Percentiles rank a stretch among this genome's conserved stretches.
These are phyloP conservation scores for Cronartium quercuum DNA, from an alignment of 1,284 basidiomycete species.

Conservation along the genomic window DNA sequence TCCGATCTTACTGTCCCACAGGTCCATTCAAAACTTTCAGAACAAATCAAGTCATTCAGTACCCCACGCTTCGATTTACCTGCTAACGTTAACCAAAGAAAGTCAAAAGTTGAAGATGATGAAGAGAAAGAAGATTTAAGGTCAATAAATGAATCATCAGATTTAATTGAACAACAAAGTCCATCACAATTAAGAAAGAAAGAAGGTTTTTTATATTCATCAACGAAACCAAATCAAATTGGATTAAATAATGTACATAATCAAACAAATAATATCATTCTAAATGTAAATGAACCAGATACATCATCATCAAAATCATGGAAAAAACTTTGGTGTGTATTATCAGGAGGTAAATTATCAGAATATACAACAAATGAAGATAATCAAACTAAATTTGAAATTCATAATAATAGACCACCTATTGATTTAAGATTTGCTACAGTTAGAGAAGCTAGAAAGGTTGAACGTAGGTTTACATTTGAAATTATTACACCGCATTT, in stretches of 20 bases:
- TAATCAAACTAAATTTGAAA: background rate
- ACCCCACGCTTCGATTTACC: too few species aligned
- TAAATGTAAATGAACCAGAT: constrained; percentile 1
- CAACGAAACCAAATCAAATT: too few species aligned
- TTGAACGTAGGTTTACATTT: constrained; percentile 48
- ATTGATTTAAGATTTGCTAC: constrained; percentile 48
- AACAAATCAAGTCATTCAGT: too few species aligned
- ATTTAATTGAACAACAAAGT: too few species aligned
- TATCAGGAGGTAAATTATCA: constrained; percentile 4
- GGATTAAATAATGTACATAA: background rate
- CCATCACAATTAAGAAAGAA: background rate
- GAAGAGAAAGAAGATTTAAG: background rate
- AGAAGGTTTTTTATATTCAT: constrained; percentile 26
- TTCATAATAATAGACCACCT: constrained; percentile 39
- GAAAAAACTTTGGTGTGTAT: constrained; percentile 33
- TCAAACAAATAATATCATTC: background rate
- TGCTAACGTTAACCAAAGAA: too few species aligned
- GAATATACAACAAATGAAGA: constrained; percentile 11
- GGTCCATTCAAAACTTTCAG: too few species aligned
- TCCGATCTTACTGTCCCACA: too few species aligned
- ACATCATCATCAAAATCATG: constrained; percentile 4
- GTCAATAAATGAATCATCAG: too few species aligned
- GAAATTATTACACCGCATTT: constrained; percentile 54
- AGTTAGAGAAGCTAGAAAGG: constrained; percentile 44
- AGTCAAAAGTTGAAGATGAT: background rate